Percentiles rank a stretch among this genome's conserved stretches.
These are phyloP conservation scores for Gracilaria domingensis DNA, from an alignment of 23 red algal species.

Conservation along the genomic window DNA sequence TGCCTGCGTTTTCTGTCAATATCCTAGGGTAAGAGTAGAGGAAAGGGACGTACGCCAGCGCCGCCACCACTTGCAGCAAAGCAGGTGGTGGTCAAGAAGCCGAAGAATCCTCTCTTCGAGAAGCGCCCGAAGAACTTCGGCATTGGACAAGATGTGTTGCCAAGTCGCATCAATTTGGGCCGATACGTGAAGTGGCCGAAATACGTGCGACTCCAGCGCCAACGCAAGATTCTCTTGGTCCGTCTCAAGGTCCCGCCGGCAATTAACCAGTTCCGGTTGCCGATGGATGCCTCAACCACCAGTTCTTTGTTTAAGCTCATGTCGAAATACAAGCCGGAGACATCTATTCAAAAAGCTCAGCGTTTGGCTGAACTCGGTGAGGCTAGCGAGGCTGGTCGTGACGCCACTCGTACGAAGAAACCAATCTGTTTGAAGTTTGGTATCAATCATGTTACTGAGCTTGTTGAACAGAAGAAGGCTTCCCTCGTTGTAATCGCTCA, in stretches of 20 bases:
- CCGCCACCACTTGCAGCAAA: conserved; percentile 65
- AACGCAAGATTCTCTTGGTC: conserved; percentile 94
- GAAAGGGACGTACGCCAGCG: conserved; percentile 70
- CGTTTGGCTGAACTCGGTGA: conserved; percentile 83
- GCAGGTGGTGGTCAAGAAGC: conserved; percentile 72
- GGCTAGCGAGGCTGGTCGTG: conserved; percentile 72
- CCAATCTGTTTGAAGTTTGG: conserved; percentile 93
- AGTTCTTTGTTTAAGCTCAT: conserved; percentile 86
- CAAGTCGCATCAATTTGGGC: conserved; percentile 77
- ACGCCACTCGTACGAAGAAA: conserved; percentile 85
- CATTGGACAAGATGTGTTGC: conserved; percentile 94
- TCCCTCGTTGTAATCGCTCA: conserved; percentile 96
- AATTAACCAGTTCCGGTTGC: conserved; percentile 93
- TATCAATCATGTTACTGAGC: conserved; percentile 96
- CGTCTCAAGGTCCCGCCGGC: conserved; percentile 97
- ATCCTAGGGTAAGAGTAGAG: conserved; percentile 48
- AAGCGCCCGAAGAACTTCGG: conserved; percentile 96
- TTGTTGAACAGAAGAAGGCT: conserved; percentile 95
- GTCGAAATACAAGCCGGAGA: conserved; percentile 94
- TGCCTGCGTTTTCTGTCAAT: not conserved
- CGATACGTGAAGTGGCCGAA: conserved; percentile 96
- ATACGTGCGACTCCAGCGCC: conserved; percentile 95
- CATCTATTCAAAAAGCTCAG: conserved; percentile 79
- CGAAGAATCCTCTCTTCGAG: conserved; percentile 92
- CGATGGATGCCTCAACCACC: conserved; percentile 88